A percentile compares a stretch with the other conserved stretches of the same genome.
Evolutionary conservation across 2,329 filamentous ascomycete species (phyloP).

Genomic region (Aspergillus fumigatiaffinis): DNA sequence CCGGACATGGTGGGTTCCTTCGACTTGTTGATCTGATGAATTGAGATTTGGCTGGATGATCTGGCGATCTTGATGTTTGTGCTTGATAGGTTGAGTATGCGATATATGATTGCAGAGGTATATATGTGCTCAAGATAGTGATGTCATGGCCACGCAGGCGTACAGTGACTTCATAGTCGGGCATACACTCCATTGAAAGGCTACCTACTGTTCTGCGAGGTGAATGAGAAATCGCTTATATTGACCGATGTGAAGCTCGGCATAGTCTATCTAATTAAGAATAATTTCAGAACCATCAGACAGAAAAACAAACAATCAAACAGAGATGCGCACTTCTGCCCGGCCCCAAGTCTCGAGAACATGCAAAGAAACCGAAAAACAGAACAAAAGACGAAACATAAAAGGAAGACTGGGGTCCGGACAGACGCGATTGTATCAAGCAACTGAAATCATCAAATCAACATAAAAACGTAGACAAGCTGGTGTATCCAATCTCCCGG

Average conservation of each 20-base stretch:
- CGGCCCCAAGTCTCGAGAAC: constrained; percentile 30
- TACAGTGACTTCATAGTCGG: background rate
- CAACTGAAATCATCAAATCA: constrained; percentile 32
- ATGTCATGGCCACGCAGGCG: background rate
- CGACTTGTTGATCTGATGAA: background rate
- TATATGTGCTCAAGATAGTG: background rate
- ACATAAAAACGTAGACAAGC: constrained; percentile 17
- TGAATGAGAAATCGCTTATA: too few relatives aligned
- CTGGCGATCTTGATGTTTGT: too few relatives aligned
- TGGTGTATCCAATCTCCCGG: constrained; percentile 1
- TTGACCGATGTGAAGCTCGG: background rate
- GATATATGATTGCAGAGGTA: background rate
- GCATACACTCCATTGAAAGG: background rate
- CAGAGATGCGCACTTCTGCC: constrained; percentile 46
- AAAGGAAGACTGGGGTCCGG: constrained; percentile 27
- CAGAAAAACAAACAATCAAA: constrained; percentile 9
- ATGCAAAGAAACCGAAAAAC: constrained; percentile 14
- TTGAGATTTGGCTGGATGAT: background rate
- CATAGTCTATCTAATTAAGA: background rate
- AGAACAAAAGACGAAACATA: constrained; percentile 12
- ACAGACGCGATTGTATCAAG: constrained; percentile 49
- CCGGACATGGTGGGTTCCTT: constrained; percentile 10
- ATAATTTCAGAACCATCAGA: constrained; percentile 2
- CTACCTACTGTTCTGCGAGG: background rate
- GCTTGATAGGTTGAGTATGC: background rate